Evolutionary conservation across 306 rosid genomes (phyloP).

Genomic region (Oemleria cerasiformis): DNA sequence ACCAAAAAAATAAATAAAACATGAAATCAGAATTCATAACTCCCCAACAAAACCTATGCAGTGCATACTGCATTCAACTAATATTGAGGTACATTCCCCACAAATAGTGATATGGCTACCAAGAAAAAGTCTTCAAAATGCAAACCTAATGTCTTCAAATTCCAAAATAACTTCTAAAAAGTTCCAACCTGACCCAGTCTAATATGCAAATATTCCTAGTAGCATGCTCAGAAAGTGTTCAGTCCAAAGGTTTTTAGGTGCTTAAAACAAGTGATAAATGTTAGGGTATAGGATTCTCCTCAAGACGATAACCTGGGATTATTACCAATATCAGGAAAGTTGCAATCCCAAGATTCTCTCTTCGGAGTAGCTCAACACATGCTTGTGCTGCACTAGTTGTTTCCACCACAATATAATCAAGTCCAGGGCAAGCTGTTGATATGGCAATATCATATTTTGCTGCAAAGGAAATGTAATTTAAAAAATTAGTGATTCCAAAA

Average conservation of each 20-base stretch:
- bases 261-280: neutral
- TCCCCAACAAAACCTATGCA: constrained; percentile 6
- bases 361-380: constrained; percentile 85
- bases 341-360: constrained; percentile 85
- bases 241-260: neutral
- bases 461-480: constrained; percentile 39
- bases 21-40: constrained; percentile 14
- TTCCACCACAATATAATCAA: constrained; percentile 96
- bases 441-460: constrained; percentile 88
- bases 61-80: constrained; percentile 9
- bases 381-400: constrained; percentile 88
- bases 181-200: neutral
- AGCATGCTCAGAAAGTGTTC: neutral
- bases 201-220: neutral
- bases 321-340: constrained; percentile 96
- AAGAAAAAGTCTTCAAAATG: neutral
- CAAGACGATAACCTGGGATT: neutral
- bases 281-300: neutral
- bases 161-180: neutral
- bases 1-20: neutral
- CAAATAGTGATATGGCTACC: constrained; percentile 9
- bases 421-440: constrained; percentile 90
- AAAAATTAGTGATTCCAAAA: constrained; percentile 13
- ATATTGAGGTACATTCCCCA: neutral
- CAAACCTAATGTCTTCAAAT: neutral